Evolutionary conservation across 176 grass and related monocot species (phyloP).

Genomic region (Triticum turgidum): DNA sequence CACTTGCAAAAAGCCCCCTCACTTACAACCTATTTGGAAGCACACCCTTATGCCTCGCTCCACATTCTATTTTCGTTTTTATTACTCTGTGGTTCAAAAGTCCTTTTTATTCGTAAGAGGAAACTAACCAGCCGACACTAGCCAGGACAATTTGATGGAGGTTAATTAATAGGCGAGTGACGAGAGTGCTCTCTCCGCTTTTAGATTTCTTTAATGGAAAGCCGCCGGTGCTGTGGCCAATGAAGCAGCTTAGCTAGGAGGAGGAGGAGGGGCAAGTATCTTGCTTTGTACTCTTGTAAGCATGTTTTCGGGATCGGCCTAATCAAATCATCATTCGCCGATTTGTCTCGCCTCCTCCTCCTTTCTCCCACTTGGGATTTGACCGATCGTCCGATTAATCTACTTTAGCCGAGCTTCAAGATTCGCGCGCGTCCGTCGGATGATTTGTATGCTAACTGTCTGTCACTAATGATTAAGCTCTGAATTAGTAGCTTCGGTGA

Average conservation of each 20-base stretch:
- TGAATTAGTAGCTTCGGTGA: not conserved
- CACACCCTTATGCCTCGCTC: not conserved
- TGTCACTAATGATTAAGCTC: not conserved
- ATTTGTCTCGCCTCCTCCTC: slow-evolving; percentile 20
- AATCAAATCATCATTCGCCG: slow-evolving; percentile 6
- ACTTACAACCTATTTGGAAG: not conserved
- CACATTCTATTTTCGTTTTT: not conserved
- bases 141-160: slow-evolving; percentile 1
- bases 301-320: slow-evolving; percentile 8
- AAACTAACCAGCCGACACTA: slow-evolving; percentile 37
- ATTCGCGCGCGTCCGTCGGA: not conserved
- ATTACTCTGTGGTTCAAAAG: not conserved
- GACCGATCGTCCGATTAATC: slow-evolving; percentile 15
- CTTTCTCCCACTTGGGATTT: slow-evolving; percentile 1
- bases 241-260: not conserved
- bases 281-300: slow-evolving; percentile 40
- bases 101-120: not conserved
- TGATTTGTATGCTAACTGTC: not conserved
- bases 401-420: not conserved
- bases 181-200: slow-evolving; percentile 13
- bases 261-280: slow-evolving; percentile 1
- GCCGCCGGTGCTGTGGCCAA: not conserved
- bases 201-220: slow-evolving; percentile 6
- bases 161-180: slow-evolving; percentile 27
- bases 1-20: not conserved